phyloP scores from a whole-genome alignment of 805 yeast species.

The Candida maris region DNA sequence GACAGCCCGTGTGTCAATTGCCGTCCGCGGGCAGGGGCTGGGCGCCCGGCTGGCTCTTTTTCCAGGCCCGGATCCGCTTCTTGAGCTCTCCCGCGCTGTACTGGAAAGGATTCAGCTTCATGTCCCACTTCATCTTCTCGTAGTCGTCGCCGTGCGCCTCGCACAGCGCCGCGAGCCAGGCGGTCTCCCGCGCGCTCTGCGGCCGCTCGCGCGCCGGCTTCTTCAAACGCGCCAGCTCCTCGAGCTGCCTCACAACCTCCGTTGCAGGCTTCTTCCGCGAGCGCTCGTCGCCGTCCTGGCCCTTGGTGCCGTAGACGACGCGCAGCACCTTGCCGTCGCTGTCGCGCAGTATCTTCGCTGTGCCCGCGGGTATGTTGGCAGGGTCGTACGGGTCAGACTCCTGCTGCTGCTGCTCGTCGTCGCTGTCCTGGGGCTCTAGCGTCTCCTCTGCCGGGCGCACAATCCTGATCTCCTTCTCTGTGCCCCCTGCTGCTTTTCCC shows the following conservation, averaged over 20 bases:
- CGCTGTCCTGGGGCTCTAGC: conserved; percentile 32
- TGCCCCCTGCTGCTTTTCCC: conserved; percentile 74
- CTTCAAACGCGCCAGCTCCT: conserved; percentile 52
- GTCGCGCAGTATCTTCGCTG: conserved; percentile 73
- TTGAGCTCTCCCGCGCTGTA: conserved; percentile 81
- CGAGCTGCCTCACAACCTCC: conserved; percentile 66
- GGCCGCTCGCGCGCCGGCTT: conserved; percentile 45
- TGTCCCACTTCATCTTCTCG: conserved; percentile 89
- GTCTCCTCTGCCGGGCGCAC: conserved; percentile 32
- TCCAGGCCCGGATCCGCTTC: conserved; percentile 70
- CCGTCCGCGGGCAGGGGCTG: no score
- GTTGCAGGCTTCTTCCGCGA: conserved; percentile 32
- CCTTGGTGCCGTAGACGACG: conserved; percentile 68
- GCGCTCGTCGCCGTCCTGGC: conserved; percentile 1
- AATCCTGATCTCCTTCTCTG: conserved; percentile 53
- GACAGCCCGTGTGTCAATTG: no score
- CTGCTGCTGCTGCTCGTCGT: conserved; percentile 28
- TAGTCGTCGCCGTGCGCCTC: conserved; percentile 86
- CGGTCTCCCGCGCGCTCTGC: conserved; percentile 69
- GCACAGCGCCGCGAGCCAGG: conserved; percentile 62
- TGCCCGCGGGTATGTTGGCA: conserved; percentile 66
- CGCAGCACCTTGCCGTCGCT: conserved; percentile 60
- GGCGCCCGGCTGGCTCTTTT: conserved; percentile 34
- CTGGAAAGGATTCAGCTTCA: conserved; percentile 76
- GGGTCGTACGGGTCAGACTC: conserved; percentile 48